Evolutionary conservation across 331 rosid species (phyloP).

Genomic region (Dryas integrifolia): DNA sequence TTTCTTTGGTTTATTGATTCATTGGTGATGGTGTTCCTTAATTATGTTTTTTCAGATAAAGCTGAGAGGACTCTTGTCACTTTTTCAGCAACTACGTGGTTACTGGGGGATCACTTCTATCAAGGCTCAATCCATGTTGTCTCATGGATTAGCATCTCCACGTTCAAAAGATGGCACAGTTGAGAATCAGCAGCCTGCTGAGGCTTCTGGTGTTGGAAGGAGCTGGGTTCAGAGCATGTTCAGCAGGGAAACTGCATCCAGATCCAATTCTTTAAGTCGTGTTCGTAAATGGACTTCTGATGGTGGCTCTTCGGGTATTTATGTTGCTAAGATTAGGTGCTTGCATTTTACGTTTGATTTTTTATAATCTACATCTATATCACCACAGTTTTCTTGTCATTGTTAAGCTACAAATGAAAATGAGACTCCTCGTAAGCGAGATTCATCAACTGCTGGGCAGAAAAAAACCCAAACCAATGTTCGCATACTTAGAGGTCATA

Average conservation of each 20-base stretch:
- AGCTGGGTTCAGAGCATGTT: constrained; percentile 99
- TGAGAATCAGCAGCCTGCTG: constrained; percentile 82
- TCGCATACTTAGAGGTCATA: constrained; percentile 92
- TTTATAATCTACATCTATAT: constrained; percentile 14
- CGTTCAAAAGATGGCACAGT: constrained; percentile 64
- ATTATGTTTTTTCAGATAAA: constrained; percentile 60
- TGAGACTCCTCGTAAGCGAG: constrained; percentile 73
- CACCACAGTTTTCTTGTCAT: constrained; percentile 10
- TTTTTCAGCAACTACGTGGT: constrained; percentile 75
- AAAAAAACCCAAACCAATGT: constrained; percentile 92
- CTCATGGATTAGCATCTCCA: constrained; percentile 77
- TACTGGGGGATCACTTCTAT: constrained; percentile 81
- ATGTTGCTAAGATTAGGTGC: constrained; percentile 20
- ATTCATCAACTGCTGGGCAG: constrained; percentile 62
- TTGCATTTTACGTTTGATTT: constrained; percentile 17
- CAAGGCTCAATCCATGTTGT: constrained; percentile 58
- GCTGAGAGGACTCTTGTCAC: constrained; percentile 88
- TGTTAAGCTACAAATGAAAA: constrained; percentile 59
- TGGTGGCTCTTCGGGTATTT: constrained; percentile 55
- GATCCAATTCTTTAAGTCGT: constrained; percentile 77
- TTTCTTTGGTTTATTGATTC: constrained; percentile 18
- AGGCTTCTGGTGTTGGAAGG: constrained; percentile 88
- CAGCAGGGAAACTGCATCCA: constrained; percentile 67
- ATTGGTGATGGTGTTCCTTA: constrained; percentile 26
- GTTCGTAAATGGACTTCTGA: constrained; percentile 89